Evolutionary conservation across 2,329 filamentous ascomycete genomes (phyloP), one percentile per base, ranked within the genome.

Genomic region (Colletotrichum scovillei): DNA sequence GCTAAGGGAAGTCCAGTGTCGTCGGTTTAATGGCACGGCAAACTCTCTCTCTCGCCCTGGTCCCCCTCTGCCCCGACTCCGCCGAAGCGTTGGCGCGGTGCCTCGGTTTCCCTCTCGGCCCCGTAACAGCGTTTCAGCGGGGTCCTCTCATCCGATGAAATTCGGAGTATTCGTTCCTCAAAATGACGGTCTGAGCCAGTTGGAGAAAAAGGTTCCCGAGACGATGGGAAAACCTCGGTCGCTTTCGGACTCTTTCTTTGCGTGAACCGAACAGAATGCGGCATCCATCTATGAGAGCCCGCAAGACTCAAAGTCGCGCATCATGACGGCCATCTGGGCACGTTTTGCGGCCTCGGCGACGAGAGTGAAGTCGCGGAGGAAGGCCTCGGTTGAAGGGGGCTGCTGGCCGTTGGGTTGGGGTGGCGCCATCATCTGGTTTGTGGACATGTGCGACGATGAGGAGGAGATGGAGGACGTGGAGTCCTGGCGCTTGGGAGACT

Each of bases 291-390:
- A 69, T 71, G 81, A 89, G 59, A 95, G 83, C 66, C 89, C 90
- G 79, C 93, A 88, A 75, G 91, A 90, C 79, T 94, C 95, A 80
- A 98, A 88, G 82, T 98, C 96, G 75, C 95, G 89, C 88, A 95
- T 93, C 81, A 98, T 86, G 79, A 95, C 92, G 55, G 94, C 94
- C 88, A 98, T 94, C 83, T 98, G 95, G 11, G 96, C 96, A 55
- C 95, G 89, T 84, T 97, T 98, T 56, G 95, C 96, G 2, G 96
- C 96, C 86, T 98, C 96, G 46, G 95, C 95, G 55, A 98, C 89
- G 35, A 98, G 89, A 72, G 90, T 96, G 79, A 96, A 94, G 82
- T 97, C 93, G 78, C 92, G 91, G 73, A 97, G 88, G 80, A 95
- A 95, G 32, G 84, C 76, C 67, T 90, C 88, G 64, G 88, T 87